phyloP scores from a whole-genome alignment of 129 eudicot species.

The Centella asiatica region DNA sequence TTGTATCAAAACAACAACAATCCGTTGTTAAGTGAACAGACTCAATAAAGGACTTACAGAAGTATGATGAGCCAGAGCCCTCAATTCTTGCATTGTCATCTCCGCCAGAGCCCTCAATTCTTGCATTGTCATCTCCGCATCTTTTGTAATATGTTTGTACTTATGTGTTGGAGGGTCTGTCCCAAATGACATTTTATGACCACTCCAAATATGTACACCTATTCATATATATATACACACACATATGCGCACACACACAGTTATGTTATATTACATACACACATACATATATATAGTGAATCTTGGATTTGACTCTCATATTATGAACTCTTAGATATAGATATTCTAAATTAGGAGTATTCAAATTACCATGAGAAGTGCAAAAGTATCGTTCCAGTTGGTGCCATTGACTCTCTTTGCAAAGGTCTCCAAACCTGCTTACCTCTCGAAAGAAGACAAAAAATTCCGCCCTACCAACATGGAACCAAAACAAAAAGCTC shows the following conservation, averaged over 20 bases:
- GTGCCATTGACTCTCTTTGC: slow-evolving; percentile 97
- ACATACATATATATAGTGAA: too few species aligned
- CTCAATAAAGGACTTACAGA: slow-evolving; percentile 41
- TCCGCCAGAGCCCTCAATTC: too few species aligned
- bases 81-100: slow-evolving; percentile 35
- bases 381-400: slow-evolving; percentile 68
- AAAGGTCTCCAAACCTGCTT: slow-evolving; percentile 82
- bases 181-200: too few species aligned
- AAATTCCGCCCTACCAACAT: slow-evolving; percentile 62
- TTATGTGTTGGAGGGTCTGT: slow-evolving; percentile 17
- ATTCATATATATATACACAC: too few species aligned
- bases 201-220: too few species aligned
- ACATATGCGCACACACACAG: too few species aligned
- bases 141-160: slow-evolving; percentile 24
- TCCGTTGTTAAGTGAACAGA: not conserved
- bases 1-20: not conserved
- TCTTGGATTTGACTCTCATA: too few species aligned
- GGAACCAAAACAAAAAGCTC: not conserved
- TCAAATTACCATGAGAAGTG: too few species aligned
- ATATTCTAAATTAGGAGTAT: too few species aligned
- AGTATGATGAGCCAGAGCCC: slow-evolving; percentile 41
- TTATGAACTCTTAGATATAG: too few species aligned
- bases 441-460: slow-evolving; percentile 83
- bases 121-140: too few species aligned
- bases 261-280: too few species aligned